These are phyloP conservation scores for Adansonia gregorii DNA, from an alignment of 441 rosid genomes.

Conservation along the genomic window DNA sequence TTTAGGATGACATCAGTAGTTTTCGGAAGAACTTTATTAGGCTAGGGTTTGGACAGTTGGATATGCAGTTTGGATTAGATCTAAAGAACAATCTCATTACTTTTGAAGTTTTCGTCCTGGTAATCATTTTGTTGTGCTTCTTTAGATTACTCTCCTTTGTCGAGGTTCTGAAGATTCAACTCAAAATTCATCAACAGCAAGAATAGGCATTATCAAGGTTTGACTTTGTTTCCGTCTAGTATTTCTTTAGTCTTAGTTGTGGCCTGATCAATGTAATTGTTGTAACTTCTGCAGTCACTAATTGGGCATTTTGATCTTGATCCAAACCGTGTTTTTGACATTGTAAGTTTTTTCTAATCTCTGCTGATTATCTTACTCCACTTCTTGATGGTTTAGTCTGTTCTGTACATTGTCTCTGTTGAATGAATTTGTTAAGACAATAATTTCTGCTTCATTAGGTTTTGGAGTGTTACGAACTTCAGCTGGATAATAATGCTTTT, in stretches of 20 bases:
- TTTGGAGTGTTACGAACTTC: conserved; percentile 96
- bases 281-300: conserved; percentile 73
- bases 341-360: conserved; percentile 61
- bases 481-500: conserved; percentile 71
- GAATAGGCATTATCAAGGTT: conserved; percentile 97
- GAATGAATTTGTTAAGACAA: conserved; percentile 13
- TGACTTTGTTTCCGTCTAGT: conserved; percentile 28
- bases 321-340: conserved; percentile 99
- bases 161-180: conserved; percentile 75
- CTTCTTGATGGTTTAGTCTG: background rate
- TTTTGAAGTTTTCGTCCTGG: background rate
- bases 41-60: conserved; percentile 5
- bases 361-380: background rate
- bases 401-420: background rate
- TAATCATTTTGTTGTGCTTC: conserved; percentile 7
- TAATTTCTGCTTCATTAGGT: conserved; percentile 58
- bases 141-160: conserved; percentile 93
- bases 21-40: background rate
- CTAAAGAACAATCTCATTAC: background rate
- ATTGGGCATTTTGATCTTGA: conserved; percentile 99
- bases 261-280: conserved; percentile 34
- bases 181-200: conserved; percentile 70
- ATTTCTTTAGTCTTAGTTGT: conserved; percentile 26
- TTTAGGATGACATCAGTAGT: background rate
- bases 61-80: conserved; percentile 14